phyloP scores from a whole-genome alignment of 1,139 yeast genomes.

The Eremothecium coryli region DNA sequence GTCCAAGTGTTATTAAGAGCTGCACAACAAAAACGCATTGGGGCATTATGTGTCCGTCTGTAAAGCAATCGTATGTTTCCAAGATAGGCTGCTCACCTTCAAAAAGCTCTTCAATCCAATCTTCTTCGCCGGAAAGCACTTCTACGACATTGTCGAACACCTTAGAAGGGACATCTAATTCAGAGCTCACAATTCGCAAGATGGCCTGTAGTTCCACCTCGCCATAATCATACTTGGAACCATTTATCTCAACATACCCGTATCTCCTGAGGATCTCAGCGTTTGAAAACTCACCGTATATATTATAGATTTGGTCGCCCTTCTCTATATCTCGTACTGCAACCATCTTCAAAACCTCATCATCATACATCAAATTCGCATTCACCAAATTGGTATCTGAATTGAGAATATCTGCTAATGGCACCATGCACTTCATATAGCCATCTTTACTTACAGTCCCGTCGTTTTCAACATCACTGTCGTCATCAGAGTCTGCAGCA shows the following conservation, averaged over 20 bases:
- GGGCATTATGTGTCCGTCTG: constrained; percentile 46
- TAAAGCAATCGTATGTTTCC: constrained; percentile 55
- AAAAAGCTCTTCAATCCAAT: constrained; percentile 32
- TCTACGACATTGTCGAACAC: constrained; percentile 29
- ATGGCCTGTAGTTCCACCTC: constrained; percentile 50
- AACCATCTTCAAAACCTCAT: constrained; percentile 51
- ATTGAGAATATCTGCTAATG: constrained; percentile 82
- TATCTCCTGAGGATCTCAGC: constrained; percentile 80
- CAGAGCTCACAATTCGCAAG: constrained; percentile 20
- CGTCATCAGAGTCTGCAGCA: constrained; percentile 24
- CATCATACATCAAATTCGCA: constrained; percentile 53
- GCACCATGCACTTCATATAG: constrained; percentile 76
- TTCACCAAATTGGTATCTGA: constrained; percentile 76
- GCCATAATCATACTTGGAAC: constrained; percentile 73
- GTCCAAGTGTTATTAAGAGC: constrained; percentile 26
- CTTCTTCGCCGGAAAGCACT: constrained; percentile 26
- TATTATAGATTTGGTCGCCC: constrained; percentile 75
- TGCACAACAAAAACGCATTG: constrained; percentile 50
- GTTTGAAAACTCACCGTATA: constrained; percentile 87
- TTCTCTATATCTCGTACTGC: constrained; percentile 51
- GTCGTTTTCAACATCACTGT: constrained; percentile 31
- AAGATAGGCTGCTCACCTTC: constrained; percentile 44
- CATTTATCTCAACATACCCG: constrained; percentile 76
- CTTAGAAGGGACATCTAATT: constrained; percentile 17
- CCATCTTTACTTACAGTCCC: constrained; percentile 37